Percentiles rank a stretch among this genome's conserved stretches.
Conservation (phyloP, 1,284 basidiomycete species). For the Cryptococcus wingfieldii region DNA sequence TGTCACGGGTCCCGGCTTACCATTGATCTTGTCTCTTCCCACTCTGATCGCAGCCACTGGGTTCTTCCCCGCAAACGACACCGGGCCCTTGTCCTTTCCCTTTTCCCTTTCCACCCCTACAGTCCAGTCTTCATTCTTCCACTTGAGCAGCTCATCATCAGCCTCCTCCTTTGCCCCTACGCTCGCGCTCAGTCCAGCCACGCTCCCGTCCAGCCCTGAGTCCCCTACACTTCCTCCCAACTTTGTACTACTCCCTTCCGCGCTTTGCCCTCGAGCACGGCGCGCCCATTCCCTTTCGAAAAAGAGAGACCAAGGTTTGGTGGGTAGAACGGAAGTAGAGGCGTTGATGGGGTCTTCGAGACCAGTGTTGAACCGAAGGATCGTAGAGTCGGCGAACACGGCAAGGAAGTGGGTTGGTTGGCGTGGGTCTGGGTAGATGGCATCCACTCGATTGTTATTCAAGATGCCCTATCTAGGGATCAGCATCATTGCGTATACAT, state of each 20-base stretch:
- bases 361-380: slow-evolving; percentile 42
- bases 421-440: slow-evolving; percentile 83
- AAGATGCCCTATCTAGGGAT: slow-evolving; percentile 62
- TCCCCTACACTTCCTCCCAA: background rate
- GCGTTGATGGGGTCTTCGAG: slow-evolving; percentile 37
- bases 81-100: slow-evolving; percentile 28
- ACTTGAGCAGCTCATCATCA: slow-evolving; percentile 34
- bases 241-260: background rate
- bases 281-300: slow-evolving; percentile 20
- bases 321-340: background rate
- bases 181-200: no score
- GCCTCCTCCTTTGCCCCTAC: background rate
- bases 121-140: slow-evolving; percentile 48
- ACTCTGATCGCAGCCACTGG: slow-evolving; percentile 46
- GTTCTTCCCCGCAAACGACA: slow-evolving; percentile 47
- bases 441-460: slow-evolving; percentile 70
- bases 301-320: slow-evolving; percentile 37
- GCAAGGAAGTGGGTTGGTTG: slow-evolving; percentile 80
- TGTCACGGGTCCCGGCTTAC: slow-evolving; percentile 51
- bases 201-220: background rate
- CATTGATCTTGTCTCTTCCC: slow-evolving; percentile 59
- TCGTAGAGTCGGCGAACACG: slow-evolving; percentile 68
- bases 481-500: background rate
- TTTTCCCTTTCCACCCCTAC: slow-evolving; percentile 22
- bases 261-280: background rate